These are phyloP conservation scores for Ophiostoma sp. DNA, from an alignment of 2,329 filamentous ascomycete genomes.

Conservation along the genomic window DNA sequence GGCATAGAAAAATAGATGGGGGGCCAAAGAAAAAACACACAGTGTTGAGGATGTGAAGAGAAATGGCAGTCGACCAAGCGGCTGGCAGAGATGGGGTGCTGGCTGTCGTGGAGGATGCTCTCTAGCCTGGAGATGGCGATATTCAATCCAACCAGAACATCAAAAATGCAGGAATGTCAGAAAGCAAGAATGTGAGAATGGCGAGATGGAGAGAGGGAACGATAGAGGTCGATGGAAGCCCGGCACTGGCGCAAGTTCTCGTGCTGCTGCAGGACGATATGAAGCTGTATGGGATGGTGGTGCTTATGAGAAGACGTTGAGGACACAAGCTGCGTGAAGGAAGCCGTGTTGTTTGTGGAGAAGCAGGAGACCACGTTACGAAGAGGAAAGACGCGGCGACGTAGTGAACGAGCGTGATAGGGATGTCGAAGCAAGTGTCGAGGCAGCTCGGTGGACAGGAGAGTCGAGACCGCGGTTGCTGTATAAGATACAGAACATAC, in stretches of 20 bases:
- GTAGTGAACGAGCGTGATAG: background rate
- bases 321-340: background rate
- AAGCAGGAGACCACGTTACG: background rate
- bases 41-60: background rate
- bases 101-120: background rate
- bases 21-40: background rate
- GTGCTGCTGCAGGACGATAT: slow-evolving; percentile 1
- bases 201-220: background rate
- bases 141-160: background rate
- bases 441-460: background rate
- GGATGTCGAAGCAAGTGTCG: background rate
- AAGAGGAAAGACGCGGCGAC: background rate
- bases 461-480: background rate
- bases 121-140: background rate
- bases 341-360: background rate
- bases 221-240: background rate
- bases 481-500: no score
- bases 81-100: background rate
- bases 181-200: background rate
- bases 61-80: background rate
- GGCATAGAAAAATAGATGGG: background rate
- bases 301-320: background rate
- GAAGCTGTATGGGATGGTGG: background rate
- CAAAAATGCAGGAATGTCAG: no score
- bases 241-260: background rate